phyloP scores from a whole-genome alignment of 495 filamentous ascomycete genomes.

The Neurospora tetraspora region DNA sequence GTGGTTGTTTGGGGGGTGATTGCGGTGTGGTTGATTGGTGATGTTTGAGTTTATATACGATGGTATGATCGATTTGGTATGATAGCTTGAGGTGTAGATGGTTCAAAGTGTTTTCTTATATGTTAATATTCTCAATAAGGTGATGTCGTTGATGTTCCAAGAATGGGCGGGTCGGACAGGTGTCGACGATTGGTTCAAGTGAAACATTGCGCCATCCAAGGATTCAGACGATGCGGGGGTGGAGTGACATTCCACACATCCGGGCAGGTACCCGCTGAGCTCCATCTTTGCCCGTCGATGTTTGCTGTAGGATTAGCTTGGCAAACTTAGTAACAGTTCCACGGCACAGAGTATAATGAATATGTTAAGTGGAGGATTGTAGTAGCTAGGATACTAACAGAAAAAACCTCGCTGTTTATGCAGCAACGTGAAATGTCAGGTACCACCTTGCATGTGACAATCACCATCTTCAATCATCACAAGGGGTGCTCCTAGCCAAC shows the following conservation, averaged over 20 bases:
- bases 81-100: not conserved
- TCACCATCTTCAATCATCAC: not conserved
- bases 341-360: rapidly evolving
- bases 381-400: not conserved
- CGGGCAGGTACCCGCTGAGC: not conserved
- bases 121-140: not conserved
- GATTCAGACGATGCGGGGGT: not conserved
- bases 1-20: not conserved
- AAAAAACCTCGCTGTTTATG: not conserved
- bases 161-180: not conserved
- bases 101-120: not conserved
- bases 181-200: not conserved
- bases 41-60: not conserved
- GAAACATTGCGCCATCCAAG: not conserved
- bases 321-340: not conserved
- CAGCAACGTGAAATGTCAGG: not conserved
- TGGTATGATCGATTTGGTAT: not conserved
- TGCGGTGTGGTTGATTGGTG: not conserved
- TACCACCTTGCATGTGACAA: not conserved
- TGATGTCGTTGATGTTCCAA: not conserved
- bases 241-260: not conserved
- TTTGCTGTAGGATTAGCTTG: not conserved
- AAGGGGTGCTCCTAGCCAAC: not conserved
- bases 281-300: not conserved
- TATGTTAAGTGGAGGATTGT: not conserved